Evolutionary conservation across 2,329 filamentous ascomycete species (phyloP).

Genomic region (Hypoxylon rubiginosum): DNA sequence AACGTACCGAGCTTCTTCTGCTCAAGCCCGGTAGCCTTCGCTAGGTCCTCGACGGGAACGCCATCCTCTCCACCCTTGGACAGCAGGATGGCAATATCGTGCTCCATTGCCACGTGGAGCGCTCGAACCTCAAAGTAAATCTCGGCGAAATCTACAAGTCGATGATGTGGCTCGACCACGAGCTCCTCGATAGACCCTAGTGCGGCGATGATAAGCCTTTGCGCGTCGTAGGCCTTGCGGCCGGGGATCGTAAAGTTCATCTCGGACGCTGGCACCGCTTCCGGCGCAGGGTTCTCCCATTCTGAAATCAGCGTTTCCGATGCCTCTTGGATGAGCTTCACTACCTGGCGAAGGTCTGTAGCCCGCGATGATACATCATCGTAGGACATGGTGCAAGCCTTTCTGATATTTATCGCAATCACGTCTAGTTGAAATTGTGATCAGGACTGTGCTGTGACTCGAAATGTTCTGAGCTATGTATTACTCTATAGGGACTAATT

Average conservation of each 20-base stretch:
- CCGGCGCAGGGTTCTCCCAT: slow-evolving; percentile 37
- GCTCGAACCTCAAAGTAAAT: slow-evolving; percentile 39
- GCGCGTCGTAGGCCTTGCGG: slow-evolving; percentile 38
- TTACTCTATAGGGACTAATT: background rate
- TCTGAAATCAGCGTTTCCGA: slow-evolving; percentile 38
- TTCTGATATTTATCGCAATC: background rate
- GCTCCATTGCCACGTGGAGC: slow-evolving; percentile 40
- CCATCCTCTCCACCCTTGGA: slow-evolving; percentile 31
- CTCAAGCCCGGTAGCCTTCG: slow-evolving; percentile 29
- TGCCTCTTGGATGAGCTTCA: slow-evolving; percentile 34
- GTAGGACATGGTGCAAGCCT: slow-evolving; percentile 28
- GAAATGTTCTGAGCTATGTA: background rate
- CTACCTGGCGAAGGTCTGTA: slow-evolving; percentile 36
- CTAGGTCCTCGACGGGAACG: slow-evolving; percentile 33
- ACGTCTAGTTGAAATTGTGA: background rate
- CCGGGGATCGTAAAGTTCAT: slow-evolving; percentile 34
- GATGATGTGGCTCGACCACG: slow-evolving; percentile 35
- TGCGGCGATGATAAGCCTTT: slow-evolving; percentile 34
- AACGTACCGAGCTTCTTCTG: slow-evolving; percentile 26
- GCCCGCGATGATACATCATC: slow-evolving; percentile 32
- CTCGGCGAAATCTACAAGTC: slow-evolving; percentile 39
- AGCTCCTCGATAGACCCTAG: slow-evolving; percentile 43
- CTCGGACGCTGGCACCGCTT: slow-evolving; percentile 30
- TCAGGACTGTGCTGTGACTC: background rate
- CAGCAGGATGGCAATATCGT: slow-evolving; percentile 35